Evolutionary conservation across 2,329 filamentous ascomycete genomes (phyloP), one percentile per base, ranked within the genome.

Genomic region (Neofusicoccum parvum): DNA sequence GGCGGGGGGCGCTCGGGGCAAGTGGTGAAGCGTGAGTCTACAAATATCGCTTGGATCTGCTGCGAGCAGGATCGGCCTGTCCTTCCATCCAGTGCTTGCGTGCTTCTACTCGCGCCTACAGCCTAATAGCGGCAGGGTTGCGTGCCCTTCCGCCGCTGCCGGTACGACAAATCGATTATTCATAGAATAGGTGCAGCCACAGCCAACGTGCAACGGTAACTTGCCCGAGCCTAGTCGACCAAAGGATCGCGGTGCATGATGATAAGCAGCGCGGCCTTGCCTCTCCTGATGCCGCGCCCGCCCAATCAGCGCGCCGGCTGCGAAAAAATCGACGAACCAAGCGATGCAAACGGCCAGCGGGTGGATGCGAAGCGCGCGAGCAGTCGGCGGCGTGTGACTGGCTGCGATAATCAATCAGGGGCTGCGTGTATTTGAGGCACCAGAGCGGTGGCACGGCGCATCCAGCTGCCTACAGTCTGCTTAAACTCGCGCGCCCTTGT

Each of bases 111-210:
- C 56, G 32, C 56, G 54, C 43, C 43, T 64, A 64, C 62, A 64
- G 62, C 62, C 62, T 56, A 64, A 56, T 54, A 60, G 56, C 56
- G 56, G 41, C 56, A 60, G 56, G 43, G 56, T 60, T 60, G 43
- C 56, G 53, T 60, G 56, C 56, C 56, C 56, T 20, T 54, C 62
- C 62, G 50, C 49, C 50, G 34, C 50, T 46, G 41, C 62, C 62
- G 48, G 62, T 65, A 54, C 62, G 50, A 65, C 62, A 48, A 56
- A 50, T 65, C 63, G 34, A 58, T 65, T 59, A 58, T 58, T 59
- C 63, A 56, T 54, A 64, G 50, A 64, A 56, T 54, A 51, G 45
- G 59, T 62, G 48, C 59, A 62, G 59, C 59, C 46, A 62, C 59
- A 63, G 43, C 56, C 56, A 60, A 60, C 56, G 43, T 60, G 56